Base-by-base conservation (phyloP, 306 rosid genomes). In the Ziziphus jujuba region DNA sequence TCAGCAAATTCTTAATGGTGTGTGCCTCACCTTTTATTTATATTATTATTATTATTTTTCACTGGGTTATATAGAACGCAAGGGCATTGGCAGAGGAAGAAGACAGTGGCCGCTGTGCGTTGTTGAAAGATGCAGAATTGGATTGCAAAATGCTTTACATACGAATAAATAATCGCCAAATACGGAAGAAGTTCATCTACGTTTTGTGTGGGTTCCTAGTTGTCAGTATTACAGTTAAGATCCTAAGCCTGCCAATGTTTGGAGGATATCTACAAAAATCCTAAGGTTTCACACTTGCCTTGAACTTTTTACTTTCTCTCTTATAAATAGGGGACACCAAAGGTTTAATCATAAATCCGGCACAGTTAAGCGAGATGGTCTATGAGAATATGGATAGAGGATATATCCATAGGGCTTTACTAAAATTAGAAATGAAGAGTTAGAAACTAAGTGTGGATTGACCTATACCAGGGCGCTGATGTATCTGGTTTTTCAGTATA, bases 81-180 rank as follows among this genome's bases (percentile, higher is more conserved):
- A 60, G 81, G 63, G 91, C 80, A 65, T 73, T 87, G 84, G 71
- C 84, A 23, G 40, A 70, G 2, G 90, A 76, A 63, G 63, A 68
- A 61, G 89, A 80, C 50, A 56, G 51, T 54, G 65, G 80, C 35
- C 78, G 5, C 70, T 81, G 68, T 14, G 81, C 81, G 13, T 71
- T 52, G 73, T 69, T 80, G 75, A 85, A 87, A 89, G 89, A 87
- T 24, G 92, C 91, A 13, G 89, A 92, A 69, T 84, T 85, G 79
- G 77, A 85, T 58, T 63, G 81, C 28, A 87, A 89, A 67, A 55
- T 72, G 71, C 57, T 87, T 54, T 65, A 75, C 51, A 85, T 82
- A 71, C 83, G 75, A 75, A 73, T 78, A 33, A 79, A 92, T 0
- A 87, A 75, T 57, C 71, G 96, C 77, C 75, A 74, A 51, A 92